Percentiles rank a stretch among this genome's conserved stretches.
These are phyloP conservation scores for Blastobotrys robertii DNA, from an alignment of 805 yeast genomes.

Conservation along the genomic window DNA sequence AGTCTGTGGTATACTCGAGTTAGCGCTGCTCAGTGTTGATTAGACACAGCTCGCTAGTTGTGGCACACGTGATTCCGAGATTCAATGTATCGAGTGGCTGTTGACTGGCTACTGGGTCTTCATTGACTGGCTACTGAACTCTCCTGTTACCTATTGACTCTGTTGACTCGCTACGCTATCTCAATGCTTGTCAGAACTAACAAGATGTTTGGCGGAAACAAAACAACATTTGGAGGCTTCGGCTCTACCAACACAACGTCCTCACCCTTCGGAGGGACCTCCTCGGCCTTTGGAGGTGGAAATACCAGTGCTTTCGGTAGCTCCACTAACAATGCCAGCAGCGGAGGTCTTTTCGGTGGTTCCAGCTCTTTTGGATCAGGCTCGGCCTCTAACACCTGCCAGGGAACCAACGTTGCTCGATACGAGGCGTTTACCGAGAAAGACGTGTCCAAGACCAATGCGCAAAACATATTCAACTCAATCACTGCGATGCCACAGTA, in stretches of 20 bases:
- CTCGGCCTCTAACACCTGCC: slow-evolving; percentile 23
- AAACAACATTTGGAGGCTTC: slow-evolving; percentile 15
- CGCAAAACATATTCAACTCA: slow-evolving; percentile 49
- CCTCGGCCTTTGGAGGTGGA: slow-evolving; percentile 19
- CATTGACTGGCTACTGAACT: too few relatives aligned
- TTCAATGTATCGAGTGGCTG: too few relatives aligned
- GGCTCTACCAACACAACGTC: slow-evolving; percentile 21
- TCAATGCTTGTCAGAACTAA: too few relatives aligned
- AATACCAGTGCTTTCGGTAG: slow-evolving; percentile 17
- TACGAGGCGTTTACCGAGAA: slow-evolving; percentile 63
- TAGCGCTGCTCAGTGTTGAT: too few relatives aligned
- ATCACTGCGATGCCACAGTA: slow-evolving; percentile 90
- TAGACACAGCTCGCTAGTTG: too few relatives aligned
- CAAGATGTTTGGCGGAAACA: background rate
- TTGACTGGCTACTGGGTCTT: too few relatives aligned
- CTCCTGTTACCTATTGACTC: too few relatives aligned
- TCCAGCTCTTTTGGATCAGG: slow-evolving; percentile 26
- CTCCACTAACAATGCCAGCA: slow-evolving; percentile 25
- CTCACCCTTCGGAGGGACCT: slow-evolving; percentile 34
- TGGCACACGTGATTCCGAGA: too few relatives aligned
- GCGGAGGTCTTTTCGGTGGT: slow-evolving; percentile 21
- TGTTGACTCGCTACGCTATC: slow-evolving; percentile 1
- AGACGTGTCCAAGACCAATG: slow-evolving; percentile 42
- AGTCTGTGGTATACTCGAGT: too few relatives aligned
- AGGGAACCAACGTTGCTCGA: slow-evolving; percentile 67